Conservation (phyloP, 2,329 filamentous ascomycete genomes). For the Monilinia polystroma region DNA sequence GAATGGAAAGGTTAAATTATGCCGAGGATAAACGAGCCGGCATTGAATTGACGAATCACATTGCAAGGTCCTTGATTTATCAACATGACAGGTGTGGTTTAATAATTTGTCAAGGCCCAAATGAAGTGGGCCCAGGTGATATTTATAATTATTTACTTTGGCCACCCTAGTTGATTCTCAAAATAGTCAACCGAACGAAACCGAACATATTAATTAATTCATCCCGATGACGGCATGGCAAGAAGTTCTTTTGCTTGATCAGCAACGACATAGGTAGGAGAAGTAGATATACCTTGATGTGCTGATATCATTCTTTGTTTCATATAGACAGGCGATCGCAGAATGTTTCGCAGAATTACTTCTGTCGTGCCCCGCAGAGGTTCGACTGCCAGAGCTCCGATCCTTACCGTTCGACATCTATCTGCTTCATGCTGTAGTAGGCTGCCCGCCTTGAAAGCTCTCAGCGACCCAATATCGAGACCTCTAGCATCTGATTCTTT, state of each 20-base stretch:
- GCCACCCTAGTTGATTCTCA: background rate
- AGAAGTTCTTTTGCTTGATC: background rate
- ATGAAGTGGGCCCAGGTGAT: background rate
- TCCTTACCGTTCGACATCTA: constrained; percentile 29
- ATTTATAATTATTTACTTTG: background rate
- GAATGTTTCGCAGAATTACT: constrained; percentile 38
- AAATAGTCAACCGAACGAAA: constrained; percentile 12
- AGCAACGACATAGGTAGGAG: constrained; percentile 6
- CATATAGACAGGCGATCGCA: constrained; percentile 21
- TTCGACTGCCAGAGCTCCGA: constrained; percentile 28
- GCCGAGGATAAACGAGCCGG: constrained; percentile 21
- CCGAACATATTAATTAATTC: background rate
- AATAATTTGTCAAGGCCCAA: fast-evolving
- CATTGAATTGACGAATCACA: constrained; percentile 7
- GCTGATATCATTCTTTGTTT: constrained; percentile 16
- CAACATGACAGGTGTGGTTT: background rate
- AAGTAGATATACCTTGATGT: background rate
- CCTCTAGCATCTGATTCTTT: constrained; percentile 65
- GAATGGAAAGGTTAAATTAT: background rate
- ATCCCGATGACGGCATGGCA: constrained; percentile 2
- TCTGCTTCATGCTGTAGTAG: constrained; percentile 32
- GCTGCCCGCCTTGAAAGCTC: constrained; percentile 34
- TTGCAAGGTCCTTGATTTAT: fast-evolving
- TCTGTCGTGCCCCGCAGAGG: constrained; percentile 33
- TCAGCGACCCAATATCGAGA: constrained; percentile 36